A percentile compares a stretch with the other conserved stretches of the same genome.
These are phyloP conservation scores for Chrysanthemum seticuspe DNA, from an alignment of 129 eudicot genomes.

Conservation along the genomic window DNA sequence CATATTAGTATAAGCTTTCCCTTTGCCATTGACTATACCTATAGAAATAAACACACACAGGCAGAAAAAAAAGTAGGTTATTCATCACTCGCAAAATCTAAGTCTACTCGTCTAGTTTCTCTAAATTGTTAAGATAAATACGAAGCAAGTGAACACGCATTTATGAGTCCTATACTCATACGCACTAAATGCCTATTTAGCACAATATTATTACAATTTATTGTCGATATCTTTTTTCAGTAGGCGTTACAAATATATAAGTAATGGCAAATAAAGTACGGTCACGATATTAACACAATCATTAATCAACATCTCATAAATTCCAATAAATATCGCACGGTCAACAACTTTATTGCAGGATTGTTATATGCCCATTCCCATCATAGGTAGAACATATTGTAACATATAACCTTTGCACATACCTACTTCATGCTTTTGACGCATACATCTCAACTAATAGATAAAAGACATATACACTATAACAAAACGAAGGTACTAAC, in stretches of 20 bases:
- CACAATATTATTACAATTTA: too few species aligned
- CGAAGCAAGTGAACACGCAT: not conserved
- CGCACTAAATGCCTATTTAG: too few species aligned
- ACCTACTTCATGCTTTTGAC: not conserved
- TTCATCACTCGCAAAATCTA: not conserved
- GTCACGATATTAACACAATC: not conserved
- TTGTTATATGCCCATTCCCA: not conserved
- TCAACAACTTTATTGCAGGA: not conserved
- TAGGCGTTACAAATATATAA: too few species aligned
- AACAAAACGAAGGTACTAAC: not conserved
- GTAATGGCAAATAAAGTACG: too few species aligned
- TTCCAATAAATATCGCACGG: not conserved
- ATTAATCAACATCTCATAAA: not conserved
- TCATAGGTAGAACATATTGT: not conserved
- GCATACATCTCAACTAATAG: not conserved
- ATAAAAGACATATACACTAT: too few species aligned
- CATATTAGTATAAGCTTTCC: conserved; percentile 82
- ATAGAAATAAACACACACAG: conserved; percentile 23
- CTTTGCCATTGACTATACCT: conserved; percentile 58
- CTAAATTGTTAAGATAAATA: too few species aligned
- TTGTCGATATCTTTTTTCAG: too few species aligned
- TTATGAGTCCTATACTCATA: not conserved
- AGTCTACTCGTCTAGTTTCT: too few species aligned
- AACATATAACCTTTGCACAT: not conserved
- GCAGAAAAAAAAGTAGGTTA: conserved; percentile 9